phyloP scores from a whole-genome alignment of 139 green algal species.

The Chlorella sp. region DNA sequence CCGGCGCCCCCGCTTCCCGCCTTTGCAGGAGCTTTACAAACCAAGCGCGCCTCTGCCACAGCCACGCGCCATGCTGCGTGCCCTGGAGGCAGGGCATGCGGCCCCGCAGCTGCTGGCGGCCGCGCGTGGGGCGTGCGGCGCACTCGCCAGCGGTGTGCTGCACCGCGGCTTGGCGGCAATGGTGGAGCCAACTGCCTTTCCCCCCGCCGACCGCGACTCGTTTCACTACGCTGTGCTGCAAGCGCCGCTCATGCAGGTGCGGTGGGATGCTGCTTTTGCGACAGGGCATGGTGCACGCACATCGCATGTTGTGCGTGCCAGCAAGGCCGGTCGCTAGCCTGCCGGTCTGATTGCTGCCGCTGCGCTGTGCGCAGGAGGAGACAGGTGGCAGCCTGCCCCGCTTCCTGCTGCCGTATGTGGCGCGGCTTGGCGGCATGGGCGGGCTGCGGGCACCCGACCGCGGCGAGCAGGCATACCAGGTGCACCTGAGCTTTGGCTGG shows the following conservation, averaged over 20 bases:
- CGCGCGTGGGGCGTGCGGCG: neutral
- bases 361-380: too few relatives aligned
- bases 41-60: neutral
- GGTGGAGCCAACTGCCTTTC: too few relatives aligned
- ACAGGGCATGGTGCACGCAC: too few relatives aligned
- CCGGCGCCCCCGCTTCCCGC: neutral
- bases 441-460: neutral
- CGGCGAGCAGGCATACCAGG: too few relatives aligned
- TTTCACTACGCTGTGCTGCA: slow-evolving; percentile 4
- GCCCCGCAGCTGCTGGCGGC: neutral
- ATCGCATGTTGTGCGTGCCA: too few relatives aligned
- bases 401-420: neutral
- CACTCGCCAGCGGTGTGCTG: neutral
- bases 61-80: neutral
- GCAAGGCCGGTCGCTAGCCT: too few relatives aligned
- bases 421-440: neutral
- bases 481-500: too few relatives aligned
- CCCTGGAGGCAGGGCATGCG: neutral
- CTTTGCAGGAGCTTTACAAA: too few relatives aligned
- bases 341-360: too few relatives aligned
- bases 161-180: neutral
- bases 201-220: too few relatives aligned
- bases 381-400: neutral
- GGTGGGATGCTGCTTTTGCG: neutral
- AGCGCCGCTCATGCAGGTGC: neutral